Evolutionary conservation across 192 early-diverging fungal species (phyloP), one percentile per base, ranked within the genome.

Genomic region (Coemansia sp.): DNA sequence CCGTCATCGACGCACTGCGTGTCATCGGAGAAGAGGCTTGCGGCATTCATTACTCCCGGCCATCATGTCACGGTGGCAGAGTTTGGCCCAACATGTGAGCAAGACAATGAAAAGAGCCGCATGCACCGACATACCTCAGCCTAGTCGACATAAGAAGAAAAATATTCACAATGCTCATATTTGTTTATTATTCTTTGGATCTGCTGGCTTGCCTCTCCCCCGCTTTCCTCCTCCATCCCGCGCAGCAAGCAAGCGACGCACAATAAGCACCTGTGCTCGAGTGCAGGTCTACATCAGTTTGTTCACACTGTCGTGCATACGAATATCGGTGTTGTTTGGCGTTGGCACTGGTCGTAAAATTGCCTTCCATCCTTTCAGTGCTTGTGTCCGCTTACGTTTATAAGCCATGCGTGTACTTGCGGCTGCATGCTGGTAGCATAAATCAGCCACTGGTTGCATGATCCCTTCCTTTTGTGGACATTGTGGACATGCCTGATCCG

Each of bases 11-110:
- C 27, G 51, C 27, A 54, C 51, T 54, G 51, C 10, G 50, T 33
- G 51, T 54, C 51, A 54, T 54, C 51, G 51, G 51, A 54, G 27
- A 54, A 54, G 51, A 54, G 51, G 63, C 46, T 51, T 29, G 63
- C 35, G 44, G 17, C 48, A 51, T 53, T 64, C 63, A 45, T 50
- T 64, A 54, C 16, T 54, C 51, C 27, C 51, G 27, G 51, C 5
- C 51, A 31, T 54, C 51, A 13, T 31, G 27, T 54, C 51, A 54
- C 51, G 51, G 29, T 54, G 51, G 11, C 29, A 54, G 29, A 54
- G 51, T 54, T 16, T 54, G 51, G 51, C 29, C 11, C 27, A n/a
- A 8, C 4, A 33, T 31, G 29, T 54, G 51, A 33, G 7, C 51
- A 31, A 33, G 51, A 54, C 51, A 54, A 54, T 54, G 51, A 2